Evolutionary conservation across 441 rosid species (phyloP), one percentile per base, ranked within the genome.

Genomic region (Erysimum pusillum): DNA sequence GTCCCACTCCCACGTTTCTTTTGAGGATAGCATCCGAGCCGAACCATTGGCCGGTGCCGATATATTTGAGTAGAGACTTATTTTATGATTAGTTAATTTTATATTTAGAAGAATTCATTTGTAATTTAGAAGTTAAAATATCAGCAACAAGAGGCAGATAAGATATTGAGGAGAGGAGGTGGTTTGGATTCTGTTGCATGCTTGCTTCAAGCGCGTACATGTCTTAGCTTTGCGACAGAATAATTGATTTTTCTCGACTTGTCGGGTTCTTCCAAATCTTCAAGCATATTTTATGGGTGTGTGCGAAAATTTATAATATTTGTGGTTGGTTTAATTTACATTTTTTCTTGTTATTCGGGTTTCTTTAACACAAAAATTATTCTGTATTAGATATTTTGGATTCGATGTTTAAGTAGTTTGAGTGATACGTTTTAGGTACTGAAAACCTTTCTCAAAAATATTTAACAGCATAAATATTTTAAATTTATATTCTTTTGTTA

Each of bases 151-250:
- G 39, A 73, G 31, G 54, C 18, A 52, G 68, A 75, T 59, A 68
- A 60, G 39, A 75, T 75, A 59, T 66, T 48, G 28, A 38, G 9
- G n/a, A 51, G n/a, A n/a, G n/a, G 41, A 2, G 9, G n/a, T 57
- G 4, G 67, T 61, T 60, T 68, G 63, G 74, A 76, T 68, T 68
- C 48, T 61, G 63, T 51, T 75, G 78, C 73, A 67, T 75, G 74
- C 56, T 75, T 75, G 62, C 69, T 49, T 14, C 46, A 52, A 52
- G 53, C 52, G 44, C 58, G 74, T 59, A 67, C 63, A 15, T 67
- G 18, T 67, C 74, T 59, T 42, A 28, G 39, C 67, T 59, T 75
- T 75, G 62, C 25, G 39, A 31, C 14, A 51, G 69, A 41, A 75
- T 76, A 68, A 74, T 76, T 63, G 67, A 76, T 71, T 56, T 76